These are phyloP conservation scores for Strobilomyces dryophilus DNA, from an alignment of 768 basidiomycete species.

Conservation along the genomic window DNA sequence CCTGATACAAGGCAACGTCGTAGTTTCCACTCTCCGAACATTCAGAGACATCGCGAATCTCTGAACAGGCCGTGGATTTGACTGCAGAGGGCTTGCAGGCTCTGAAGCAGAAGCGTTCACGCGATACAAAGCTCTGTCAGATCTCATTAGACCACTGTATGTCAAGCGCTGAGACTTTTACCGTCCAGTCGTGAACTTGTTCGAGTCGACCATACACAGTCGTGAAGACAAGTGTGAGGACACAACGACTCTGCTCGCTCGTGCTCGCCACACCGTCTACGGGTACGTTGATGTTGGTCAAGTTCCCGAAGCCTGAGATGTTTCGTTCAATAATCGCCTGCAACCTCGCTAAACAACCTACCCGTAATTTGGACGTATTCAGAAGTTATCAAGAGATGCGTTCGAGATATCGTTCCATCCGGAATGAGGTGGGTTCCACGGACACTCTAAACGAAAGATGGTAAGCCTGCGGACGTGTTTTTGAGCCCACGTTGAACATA, in stretches of 20 bases:
- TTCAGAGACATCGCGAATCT: conserved; percentile 54
- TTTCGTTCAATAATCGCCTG: conserved; percentile 14
- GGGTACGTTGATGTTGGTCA: conserved; percentile 63
- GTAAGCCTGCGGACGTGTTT: background rate
- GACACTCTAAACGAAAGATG: conserved; percentile 36
- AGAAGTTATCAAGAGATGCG: conserved; percentile 69
- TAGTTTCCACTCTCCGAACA: conserved; percentile 58
- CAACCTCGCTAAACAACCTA: conserved; percentile 18
- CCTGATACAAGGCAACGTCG: conserved; percentile 56
- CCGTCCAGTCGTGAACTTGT: conserved; percentile 74
- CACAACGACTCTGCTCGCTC: conserved; percentile 53
- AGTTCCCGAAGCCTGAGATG: conserved; percentile 57
- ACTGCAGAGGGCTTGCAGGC: conserved; percentile 53
- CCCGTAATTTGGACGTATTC: conserved; percentile 73
- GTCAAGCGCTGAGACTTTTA: conserved; percentile 20
- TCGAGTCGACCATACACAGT: conserved; percentile 55
- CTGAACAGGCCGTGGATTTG: conserved; percentile 55
- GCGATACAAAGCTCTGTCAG: conserved; percentile 57
- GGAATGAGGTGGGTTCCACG: conserved; percentile 69
- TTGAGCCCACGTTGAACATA: conserved; percentile 9
- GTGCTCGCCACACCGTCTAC: conserved; percentile 54
- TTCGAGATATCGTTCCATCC: conserved; percentile 62
- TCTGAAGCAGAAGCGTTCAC: conserved; percentile 65
- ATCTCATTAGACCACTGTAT: conserved; percentile 8
- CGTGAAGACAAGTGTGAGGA: conserved; percentile 72